Conservation (phyloP, 108 stramenopile genomes). For the Parietichytrium sp. region DNA sequence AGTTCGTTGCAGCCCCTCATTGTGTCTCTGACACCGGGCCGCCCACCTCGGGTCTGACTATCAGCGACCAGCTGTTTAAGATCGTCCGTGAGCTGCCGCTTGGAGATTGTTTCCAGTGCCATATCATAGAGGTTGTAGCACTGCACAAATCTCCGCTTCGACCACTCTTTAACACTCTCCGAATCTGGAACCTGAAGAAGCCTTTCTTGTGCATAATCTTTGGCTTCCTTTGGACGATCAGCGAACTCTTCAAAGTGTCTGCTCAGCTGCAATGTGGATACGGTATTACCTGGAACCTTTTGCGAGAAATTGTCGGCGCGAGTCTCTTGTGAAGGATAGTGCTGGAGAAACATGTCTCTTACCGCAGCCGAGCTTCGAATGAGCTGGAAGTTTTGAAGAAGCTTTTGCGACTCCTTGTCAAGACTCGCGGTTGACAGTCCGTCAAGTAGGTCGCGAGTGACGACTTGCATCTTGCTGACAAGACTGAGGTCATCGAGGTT, state of each 20-base stretch:
- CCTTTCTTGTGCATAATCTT: neutral
- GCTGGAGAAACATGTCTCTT: neutral
- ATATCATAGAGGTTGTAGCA: conserved; percentile 26
- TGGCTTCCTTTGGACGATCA: conserved; percentile 19
- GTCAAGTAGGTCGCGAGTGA: too few relatives aligned
- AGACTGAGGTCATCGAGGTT: too few relatives aligned
- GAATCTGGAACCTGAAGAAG: neutral
- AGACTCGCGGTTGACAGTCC: too few relatives aligned
- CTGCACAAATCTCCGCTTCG: neutral
- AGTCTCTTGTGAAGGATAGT: neutral
- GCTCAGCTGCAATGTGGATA: neutral
- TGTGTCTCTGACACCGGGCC: neutral
- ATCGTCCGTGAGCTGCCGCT: conserved; percentile 14
- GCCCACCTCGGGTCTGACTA: neutral
- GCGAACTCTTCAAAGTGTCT: neutral
- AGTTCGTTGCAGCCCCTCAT: neutral
- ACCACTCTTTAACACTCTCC: neutral
- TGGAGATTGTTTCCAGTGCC: conserved; percentile 30
- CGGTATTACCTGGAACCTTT: neutral
- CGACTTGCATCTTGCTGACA: too few relatives aligned
- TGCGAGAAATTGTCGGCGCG: neutral
- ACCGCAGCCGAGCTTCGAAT: neutral
- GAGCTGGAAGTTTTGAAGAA: too few relatives aligned
- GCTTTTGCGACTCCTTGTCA: too few relatives aligned
- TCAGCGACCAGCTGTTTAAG: neutral